Evolutionary conservation across 371 early-diverging fungal genomes (phyloP), one percentile per base, ranked within the genome.

Genomic region (Mortierella sp.): DNA sequence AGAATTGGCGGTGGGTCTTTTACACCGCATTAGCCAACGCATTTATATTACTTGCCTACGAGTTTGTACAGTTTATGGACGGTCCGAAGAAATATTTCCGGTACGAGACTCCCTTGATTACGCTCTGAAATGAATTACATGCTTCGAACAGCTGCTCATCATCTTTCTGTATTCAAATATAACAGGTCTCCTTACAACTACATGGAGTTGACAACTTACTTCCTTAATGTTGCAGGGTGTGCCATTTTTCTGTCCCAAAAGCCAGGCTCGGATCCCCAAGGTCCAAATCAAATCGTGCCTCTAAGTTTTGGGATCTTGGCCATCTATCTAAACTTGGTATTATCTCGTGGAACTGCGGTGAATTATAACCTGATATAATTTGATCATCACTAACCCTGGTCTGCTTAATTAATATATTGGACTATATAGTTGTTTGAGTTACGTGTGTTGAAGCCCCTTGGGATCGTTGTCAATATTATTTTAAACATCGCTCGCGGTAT

Each of bases 401-500:
- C 16, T 16, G 26, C 58, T n/a, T 20, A 37, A 6, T 28, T 52
- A 18, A 54, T 65, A 51, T 52, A 1, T 51, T 10, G 28, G 9
- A n/a, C n/a, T 8, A 2, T 22, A 20, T 67, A 80, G 81, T 22
- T 80, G 3, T 80, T 80, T 37, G 81, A 80, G 54, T 52, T 80
- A 16, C 72, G 81, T 10, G 75, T 80, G 3, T 35, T 80, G 51
- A 71, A 62, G 37, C 81, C 71, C 37, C 64, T 80, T 28, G 81
- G 81, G 28, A 72, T 75, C 22, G 75, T 75, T 32, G 81, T 75
- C 75, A 80, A 80, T 70, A 72, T 75, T 32, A 75, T 80, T 45
- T 32, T 75, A 20, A 75, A 75, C 45, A 80, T 80, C 28, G 62
- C 71, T 64, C 45, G 47, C 43, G 43, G 70, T 64, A 70, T 78